A percentile compares a stretch with the other conserved stretches of the same genome.
Conservation (phyloP, 1,284 basidiomycete genomes). For the Exobasidium rhododendri region DNA sequence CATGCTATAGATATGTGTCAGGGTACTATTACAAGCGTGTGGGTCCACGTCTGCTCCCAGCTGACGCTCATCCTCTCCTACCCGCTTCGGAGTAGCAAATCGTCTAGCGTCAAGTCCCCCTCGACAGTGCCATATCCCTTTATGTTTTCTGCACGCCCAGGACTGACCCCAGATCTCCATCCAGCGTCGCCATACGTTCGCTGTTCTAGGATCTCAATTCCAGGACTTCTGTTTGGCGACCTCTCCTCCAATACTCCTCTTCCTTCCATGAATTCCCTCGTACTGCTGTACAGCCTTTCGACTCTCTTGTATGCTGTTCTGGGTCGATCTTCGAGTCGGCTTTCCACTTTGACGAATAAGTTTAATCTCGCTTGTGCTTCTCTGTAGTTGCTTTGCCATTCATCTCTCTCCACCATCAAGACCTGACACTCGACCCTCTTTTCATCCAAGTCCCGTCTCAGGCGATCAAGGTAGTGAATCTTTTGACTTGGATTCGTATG, state of each 20-base stretch:
- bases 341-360: not conserved
- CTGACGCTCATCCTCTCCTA: too few relatives aligned
- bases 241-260: not conserved
- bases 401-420: constrained; percentile 49
- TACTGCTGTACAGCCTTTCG: not conserved
- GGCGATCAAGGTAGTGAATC: constrained; percentile 14
- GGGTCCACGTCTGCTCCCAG: too few relatives aligned
- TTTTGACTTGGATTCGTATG: constrained; percentile 18
- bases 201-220: not conserved
- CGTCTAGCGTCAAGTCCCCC: constrained; percentile 5
- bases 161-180: not conserved
- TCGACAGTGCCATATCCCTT: not conserved
- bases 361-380: not conserved
- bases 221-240: not conserved
- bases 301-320: constrained; percentile 3
- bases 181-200: too few relatives aligned
- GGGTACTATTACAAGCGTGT: too few relatives aligned
- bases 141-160: not conserved
- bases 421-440: constrained; percentile 59
- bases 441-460: constrained; percentile 58
- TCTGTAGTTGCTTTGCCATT: constrained; percentile 12
- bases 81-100: too few relatives aligned
- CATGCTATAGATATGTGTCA: too few relatives aligned
- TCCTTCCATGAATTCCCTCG: not conserved
- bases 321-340: not conserved